Evolutionary conservation across 495 filamentous ascomycete species (phyloP).

Genomic region (Neurospora intermedia): DNA sequence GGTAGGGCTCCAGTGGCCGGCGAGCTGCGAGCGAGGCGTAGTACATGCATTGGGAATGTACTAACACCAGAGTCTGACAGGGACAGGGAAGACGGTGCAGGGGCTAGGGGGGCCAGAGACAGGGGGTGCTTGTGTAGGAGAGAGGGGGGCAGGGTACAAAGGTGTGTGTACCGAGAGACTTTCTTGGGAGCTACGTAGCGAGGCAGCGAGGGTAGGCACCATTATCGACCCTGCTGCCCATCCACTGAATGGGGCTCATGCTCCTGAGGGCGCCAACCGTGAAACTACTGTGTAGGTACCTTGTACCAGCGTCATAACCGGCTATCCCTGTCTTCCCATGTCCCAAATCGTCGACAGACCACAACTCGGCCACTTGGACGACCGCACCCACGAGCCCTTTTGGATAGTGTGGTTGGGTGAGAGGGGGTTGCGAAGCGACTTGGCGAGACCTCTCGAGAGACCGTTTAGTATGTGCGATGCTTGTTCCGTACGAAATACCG

Average conservation of each 20-base stretch:
- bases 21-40: slow-evolving; percentile 17
- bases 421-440: neutral
- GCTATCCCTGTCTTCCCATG: neutral
- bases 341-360: neutral
- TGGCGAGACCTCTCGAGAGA: neutral
- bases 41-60: slow-evolving; percentile 20
- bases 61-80: slow-evolving; percentile 3
- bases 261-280: neutral
- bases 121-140: neutral
- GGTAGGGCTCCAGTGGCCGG: slow-evolving; percentile 12
- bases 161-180: neutral
- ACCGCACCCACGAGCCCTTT: neutral
- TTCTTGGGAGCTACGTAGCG: neutral
- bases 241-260: neutral
- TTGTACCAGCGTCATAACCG: neutral
- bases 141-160: neutral
- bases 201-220: neutral
- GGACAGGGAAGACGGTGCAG: slow-evolving; percentile 5
- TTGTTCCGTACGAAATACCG: neutral
- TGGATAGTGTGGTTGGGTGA: neutral
- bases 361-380: neutral
- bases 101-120: slow-evolving; percentile 5
- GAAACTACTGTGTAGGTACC: neutral
- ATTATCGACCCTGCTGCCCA: neutral
- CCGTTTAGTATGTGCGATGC: neutral